Evolutionary conservation across 768 basidiomycete species (phyloP).

Genomic region (Leucosporidium creatinivorum): DNA sequence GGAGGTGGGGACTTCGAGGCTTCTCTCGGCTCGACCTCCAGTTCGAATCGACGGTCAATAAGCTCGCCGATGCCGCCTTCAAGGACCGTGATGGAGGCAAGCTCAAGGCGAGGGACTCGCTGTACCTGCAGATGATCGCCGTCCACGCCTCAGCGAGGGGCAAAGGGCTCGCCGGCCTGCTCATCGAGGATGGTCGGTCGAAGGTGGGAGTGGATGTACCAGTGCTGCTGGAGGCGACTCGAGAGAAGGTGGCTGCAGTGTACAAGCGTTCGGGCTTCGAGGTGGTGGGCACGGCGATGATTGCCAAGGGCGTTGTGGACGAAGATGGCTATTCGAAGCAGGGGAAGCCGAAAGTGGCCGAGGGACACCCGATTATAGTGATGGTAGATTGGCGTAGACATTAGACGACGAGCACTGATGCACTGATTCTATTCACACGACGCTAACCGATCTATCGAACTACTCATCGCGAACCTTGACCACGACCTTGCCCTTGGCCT

Average conservation of each 20-base stretch:
- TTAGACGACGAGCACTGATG: too few species aligned
- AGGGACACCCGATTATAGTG: neutral
- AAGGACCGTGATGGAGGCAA: neutral
- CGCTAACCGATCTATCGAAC: neutral
- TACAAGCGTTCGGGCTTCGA: neutral
- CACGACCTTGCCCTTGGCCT: conserved; percentile 33
- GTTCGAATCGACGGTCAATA: neutral
- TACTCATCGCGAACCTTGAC: conserved; percentile 8
- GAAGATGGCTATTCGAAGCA: neutral
- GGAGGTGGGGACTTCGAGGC: too few species aligned
- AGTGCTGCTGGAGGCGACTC: neutral
- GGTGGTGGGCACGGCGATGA: neutral
- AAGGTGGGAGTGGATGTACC: neutral
- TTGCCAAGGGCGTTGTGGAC: neutral
- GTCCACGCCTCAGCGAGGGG: neutral
- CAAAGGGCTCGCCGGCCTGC: neutral
- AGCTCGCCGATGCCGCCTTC: neutral
- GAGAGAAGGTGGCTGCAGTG: neutral
- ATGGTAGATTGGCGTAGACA: neutral
- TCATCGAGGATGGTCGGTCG: neutral
- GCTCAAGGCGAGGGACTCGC: neutral
- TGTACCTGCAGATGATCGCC: neutral
- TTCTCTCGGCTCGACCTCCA: neutral
- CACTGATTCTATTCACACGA: neutral
- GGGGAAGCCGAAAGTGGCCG: neutral